phyloP scores from a whole-genome alignment of 1,139 yeast species.

The Blastobotrys raffinosifermentans region DNA sequence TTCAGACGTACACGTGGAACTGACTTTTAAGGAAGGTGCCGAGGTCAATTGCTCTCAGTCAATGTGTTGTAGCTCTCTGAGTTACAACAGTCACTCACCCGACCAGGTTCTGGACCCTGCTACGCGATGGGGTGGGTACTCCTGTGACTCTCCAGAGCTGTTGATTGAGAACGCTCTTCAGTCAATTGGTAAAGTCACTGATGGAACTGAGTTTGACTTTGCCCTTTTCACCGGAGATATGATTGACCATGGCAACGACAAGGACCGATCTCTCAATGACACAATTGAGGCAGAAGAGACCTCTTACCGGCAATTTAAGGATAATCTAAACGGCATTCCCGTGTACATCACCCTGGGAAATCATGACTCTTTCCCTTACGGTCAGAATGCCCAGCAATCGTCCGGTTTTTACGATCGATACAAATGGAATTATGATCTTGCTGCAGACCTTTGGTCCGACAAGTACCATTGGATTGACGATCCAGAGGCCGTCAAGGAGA shows the following conservation, averaged over 20 bases:
- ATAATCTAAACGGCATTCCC: slow-evolving; percentile 48
- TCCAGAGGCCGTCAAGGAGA: slow-evolving; percentile 18
- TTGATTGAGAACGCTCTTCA: slow-evolving; percentile 51
- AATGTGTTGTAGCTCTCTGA: slow-evolving; percentile 44
- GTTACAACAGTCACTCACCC: slow-evolving; percentile 32
- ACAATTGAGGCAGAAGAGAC: slow-evolving; percentile 50
- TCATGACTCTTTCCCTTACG: slow-evolving; percentile 70
- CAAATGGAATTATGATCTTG: slow-evolving; percentile 54
- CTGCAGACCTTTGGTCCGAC: slow-evolving; percentile 51
- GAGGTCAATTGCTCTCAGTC: slow-evolving; percentile 51
- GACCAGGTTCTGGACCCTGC: slow-evolving; percentile 46
- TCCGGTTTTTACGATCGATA: slow-evolving; percentile 46
- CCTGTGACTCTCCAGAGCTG: slow-evolving; percentile 57
- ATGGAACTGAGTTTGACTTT: slow-evolving; percentile 44
- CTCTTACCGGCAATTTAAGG: slow-evolving; percentile 49
- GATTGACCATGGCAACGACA: slow-evolving; percentile 50
- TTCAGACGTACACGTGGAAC: slow-evolving; percentile 55
- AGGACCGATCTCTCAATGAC: slow-evolving; percentile 40
- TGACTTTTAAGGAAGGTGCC: slow-evolving; percentile 49
- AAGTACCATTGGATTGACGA: slow-evolving; percentile 28
- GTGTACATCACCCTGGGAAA: slow-evolving; percentile 65
- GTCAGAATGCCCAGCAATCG: slow-evolving; percentile 54
- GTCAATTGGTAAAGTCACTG: slow-evolving; percentile 36
- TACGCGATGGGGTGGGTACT: slow-evolving; percentile 50
- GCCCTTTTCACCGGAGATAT: slow-evolving; percentile 61